Base-by-base conservation (phyloP, 345 rosid genomes). In the Aquilaria yunnanensis region DNA sequence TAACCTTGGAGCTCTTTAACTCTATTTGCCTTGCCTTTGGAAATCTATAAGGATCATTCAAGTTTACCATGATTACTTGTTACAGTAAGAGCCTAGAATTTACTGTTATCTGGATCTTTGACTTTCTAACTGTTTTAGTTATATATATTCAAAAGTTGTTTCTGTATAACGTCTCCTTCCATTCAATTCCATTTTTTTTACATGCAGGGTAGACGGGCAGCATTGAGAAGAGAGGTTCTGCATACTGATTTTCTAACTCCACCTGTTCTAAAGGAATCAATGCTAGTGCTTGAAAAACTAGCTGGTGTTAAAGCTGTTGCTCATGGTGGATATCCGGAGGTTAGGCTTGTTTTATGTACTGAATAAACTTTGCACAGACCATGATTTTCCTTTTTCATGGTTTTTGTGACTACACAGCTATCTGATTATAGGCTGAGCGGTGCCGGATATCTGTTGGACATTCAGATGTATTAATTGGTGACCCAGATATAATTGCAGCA, bases 301-400 rank as follows among this genome's bases (percentile, higher is more conserved):
- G 80, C 90, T 74, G 88, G 88, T 65, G 68, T 85, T 71, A 86
- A 78, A 70, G 76, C 78, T 12, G 75, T 88, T 73, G 78, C 79
- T 47, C 97, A 88, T 59, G 96, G 97, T 67, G 98, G 97, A 73
- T 90, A 88, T 71, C 97, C 97, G 47, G 84, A 90, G 96, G 97
- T 90, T 23, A 1, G 5, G 37, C 64, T 29, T 46, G 6, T 53
- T 59, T 62, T 67, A 48, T 43, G 54, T 54, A 9, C 7, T 54
- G 30, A 16, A 32, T 59, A 16, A 29, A 57, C 14, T 48, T 33
- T 29, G 34, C 63, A 30, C 34, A 14, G 61, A 23, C 50, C 34
- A 65, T 63, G 23, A 61, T 23, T 31, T 32, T 66, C 61, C 37
- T 49, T 41, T 60, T 74, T 66, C 67, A 37, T 37, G 43, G 37